These are phyloP conservation scores for Fusarium marasasianum DNA, from an alignment of 2,329 filamentous ascomycete genomes.

Conservation along the genomic window DNA sequence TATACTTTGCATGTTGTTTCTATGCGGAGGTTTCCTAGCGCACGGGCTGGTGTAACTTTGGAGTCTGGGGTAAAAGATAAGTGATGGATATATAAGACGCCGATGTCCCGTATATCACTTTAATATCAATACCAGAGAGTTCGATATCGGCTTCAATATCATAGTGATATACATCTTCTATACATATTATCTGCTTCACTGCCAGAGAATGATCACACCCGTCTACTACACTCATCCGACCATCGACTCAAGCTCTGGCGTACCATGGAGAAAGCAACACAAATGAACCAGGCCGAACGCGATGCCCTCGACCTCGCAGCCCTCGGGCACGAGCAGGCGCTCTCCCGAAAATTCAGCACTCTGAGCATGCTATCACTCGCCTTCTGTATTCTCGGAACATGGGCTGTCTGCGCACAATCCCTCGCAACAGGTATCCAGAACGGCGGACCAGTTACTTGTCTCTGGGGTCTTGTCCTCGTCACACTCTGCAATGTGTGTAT, in stretches of 20 bases:
- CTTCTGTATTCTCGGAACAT: slow-evolving; percentile 66
- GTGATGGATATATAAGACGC: slow-evolving; percentile 23
- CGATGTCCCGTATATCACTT: not conserved
- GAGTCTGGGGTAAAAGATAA: slow-evolving; percentile 27
- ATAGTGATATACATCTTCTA: not conserved
- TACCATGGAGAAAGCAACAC: slow-evolving; percentile 34
- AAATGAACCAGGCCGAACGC: slow-evolving; percentile 35
- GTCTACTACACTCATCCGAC: not conserved
- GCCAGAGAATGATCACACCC: slow-evolving; percentile 36
- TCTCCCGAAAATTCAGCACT: slow-evolving; percentile 59
- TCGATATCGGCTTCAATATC: not conserved
- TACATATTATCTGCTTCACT: not conserved
- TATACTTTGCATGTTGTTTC: slow-evolving; percentile 21
- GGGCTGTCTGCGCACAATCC: slow-evolving; percentile 64
- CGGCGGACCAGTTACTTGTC: slow-evolving; percentile 61
- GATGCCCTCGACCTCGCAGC: slow-evolving; percentile 49
- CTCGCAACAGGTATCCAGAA: slow-evolving; percentile 59
- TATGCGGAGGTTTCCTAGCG: slow-evolving; percentile 16
- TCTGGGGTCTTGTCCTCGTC: slow-evolving; percentile 64
- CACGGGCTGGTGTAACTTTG: not conserved
- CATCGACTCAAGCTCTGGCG: slow-evolving; percentile 34
- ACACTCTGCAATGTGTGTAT: slow-evolving; percentile 62
- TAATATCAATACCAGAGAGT: not conserved
- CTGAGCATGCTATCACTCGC: slow-evolving; percentile 66
- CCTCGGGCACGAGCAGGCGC: slow-evolving; percentile 50